Evolutionary conservation across 1,284 basidiomycete genomes (phyloP), one percentile per base, ranked within the genome.

Genomic region (Boletus semigastroideus): DNA sequence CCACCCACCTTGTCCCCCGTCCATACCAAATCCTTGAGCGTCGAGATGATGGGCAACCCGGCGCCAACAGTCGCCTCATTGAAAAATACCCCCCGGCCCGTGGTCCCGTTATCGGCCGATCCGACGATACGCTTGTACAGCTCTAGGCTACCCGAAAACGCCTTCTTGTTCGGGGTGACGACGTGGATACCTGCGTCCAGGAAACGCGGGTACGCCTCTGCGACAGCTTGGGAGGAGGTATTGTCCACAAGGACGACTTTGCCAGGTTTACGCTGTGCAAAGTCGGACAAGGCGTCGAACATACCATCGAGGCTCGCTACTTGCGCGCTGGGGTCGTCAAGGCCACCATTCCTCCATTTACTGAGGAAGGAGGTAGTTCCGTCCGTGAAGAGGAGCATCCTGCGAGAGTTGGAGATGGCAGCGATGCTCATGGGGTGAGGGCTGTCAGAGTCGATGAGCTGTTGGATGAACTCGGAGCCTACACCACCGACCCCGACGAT

Each of bases 131-230:
- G 71, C 50, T 89, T 75, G 69, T 90, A 98, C 37, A 98, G 74
- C 16, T 66, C 65, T 31, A 87, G 73, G n/a, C 82, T 77, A 0
- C 89, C 86, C 5, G 93, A 96, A 67, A 90, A 93, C 0, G 90
- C 96, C 74, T 98, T 98, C 73, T 99, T 99, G 79, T 98, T 99
- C 14, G 97, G 96, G 0, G 96, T 99, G 41, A 97, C 87, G 58
- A 99, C 83, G 67, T 88, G 84, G 49, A 98, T 81, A 9, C 94
- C 94, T 8, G 81, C 80, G 48, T 77, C 74, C 52, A 99, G 75
- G 73, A 96, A 89, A 27, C 76, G 72, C 0, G 97, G 93, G 71
- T 99, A 99, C 54, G 90, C 71, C 25, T 77, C 75, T 2, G 96
- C 96, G 34, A 99, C 83, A 16, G 76, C 77, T 46, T 95, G 89